Evolutionary conservation across 2,329 filamentous ascomycete genomes (phyloP).

Genomic region (Fusarium goolgardi): DNA sequence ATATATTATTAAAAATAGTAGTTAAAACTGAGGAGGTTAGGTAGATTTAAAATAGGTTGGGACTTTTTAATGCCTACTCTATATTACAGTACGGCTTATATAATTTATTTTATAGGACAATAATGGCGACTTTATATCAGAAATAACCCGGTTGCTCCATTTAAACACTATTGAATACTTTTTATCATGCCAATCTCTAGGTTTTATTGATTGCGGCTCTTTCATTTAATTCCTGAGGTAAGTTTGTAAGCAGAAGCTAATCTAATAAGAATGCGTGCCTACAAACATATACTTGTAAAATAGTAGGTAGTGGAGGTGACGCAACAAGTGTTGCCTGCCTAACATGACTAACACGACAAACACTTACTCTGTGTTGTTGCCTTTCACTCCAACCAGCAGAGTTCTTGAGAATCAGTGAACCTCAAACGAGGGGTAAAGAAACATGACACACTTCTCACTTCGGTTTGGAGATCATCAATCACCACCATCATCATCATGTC

Average conservation of each 20-base stretch:
- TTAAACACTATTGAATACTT: too few species aligned
- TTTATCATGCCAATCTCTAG: background rate
- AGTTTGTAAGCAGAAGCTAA: background rate
- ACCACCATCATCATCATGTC: conserved; percentile 33
- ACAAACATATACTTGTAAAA: background rate
- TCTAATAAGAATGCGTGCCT: background rate
- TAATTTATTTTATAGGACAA: background rate
- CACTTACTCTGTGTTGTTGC: background rate
- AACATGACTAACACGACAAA: conserved; percentile 3
- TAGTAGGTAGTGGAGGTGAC: conserved; percentile 12
- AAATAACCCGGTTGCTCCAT: background rate
- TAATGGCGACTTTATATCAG: background rate
- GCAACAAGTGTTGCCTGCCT: conserved; percentile 30
- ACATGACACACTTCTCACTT: background rate
- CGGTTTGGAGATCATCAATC: background rate
- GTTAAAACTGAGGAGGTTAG: too few species aligned
- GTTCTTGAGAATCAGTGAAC: background rate
- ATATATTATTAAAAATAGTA: too few species aligned
- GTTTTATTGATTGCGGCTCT: background rate
- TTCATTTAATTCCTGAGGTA: background rate
- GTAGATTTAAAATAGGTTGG: too few species aligned
- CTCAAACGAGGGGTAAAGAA: conserved; percentile 20
- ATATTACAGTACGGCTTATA: background rate
- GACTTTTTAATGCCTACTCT: too few species aligned
- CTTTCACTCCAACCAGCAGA: conserved; percentile 1